Percentiles rank a stretch among this genome's conserved stretches.
These are phyloP conservation scores for Neophaeococcomyces aloes DNA, from an alignment of 2,329 filamentous ascomycete genomes.

Conservation along the genomic window DNA sequence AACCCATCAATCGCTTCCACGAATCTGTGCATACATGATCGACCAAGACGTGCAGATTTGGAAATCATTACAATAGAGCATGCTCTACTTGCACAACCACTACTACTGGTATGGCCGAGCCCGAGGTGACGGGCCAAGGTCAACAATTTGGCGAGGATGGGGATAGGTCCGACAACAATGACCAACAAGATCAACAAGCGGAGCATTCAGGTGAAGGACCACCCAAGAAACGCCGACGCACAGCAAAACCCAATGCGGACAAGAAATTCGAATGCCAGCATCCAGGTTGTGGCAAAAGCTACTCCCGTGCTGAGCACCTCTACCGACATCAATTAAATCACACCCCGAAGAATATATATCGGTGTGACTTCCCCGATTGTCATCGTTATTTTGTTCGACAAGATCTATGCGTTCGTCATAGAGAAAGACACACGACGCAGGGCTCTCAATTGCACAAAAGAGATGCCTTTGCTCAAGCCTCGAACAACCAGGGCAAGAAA, in stretches of 20 bases:
- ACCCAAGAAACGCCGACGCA: conserved; percentile 35
- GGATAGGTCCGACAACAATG: background rate
- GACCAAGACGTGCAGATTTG: background rate
- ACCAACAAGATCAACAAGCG: background rate
- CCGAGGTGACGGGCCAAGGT: conserved; percentile 5
- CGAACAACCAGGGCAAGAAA: background rate
- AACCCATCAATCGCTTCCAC: too few species aligned
- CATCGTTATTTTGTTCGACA: conserved; percentile 83
- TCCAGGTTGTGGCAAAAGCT: conserved; percentile 86
- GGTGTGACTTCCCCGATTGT: conserved; percentile 86
- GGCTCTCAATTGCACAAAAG: conserved; percentile 43
- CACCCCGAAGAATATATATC: conserved; percentile 87
- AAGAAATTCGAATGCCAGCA: conserved; percentile 67
- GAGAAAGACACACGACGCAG: conserved; percentile 63
- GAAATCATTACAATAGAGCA: background rate
- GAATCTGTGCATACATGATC: background rate
- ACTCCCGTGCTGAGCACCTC: conserved; percentile 90
- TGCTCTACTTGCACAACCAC: background rate
- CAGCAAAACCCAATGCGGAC: conserved; percentile 36
- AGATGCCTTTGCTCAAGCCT: conserved; percentile 32
- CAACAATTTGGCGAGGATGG: conserved; percentile 2
- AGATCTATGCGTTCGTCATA: conserved; percentile 78
- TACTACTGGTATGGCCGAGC: conserved; percentile 4
- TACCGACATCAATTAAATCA: conserved; percentile 96
- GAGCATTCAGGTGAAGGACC: conserved; percentile 8